Evolutionary conservation across 2,329 filamentous ascomycete species (phyloP), one percentile per base, ranked within the genome.

Genomic region (Trichoderma polysporum): DNA sequence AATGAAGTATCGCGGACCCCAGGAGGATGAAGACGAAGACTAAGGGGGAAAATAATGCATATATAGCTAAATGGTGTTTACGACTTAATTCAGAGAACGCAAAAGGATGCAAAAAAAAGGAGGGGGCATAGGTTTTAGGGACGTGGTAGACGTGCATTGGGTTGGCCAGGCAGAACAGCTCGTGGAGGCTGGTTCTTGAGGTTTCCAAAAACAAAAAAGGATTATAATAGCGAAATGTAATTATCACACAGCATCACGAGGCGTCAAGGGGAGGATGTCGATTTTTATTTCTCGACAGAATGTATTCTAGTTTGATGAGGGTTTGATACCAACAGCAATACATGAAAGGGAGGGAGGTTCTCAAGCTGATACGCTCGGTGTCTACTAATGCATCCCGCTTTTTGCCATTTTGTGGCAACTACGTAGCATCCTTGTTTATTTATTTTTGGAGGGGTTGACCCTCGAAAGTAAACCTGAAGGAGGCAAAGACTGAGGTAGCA

Each of bases 1-100:
- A 72, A 86, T 95, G 79, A 80, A 77, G 68, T 86, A 85, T 68
- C 80, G 80, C 22, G 79, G 80, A 41, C 70, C 73, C 3, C 71
- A 74, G 25, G 73, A 70, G 17, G 76, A 74, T n/a, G 71, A 71
- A 41, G 68, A 71, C 25, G 58, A 62, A 33, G 66, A 56, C 19
- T 61, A 37, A 56, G 47, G 59, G n/a, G 17, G 41, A 17, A 41
- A 45, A 47, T 10, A 35, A 27, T 29, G 47, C 15, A 52, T 27
- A 53, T 22, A 53, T 19, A 25, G 45, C 33, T 41, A 22, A 33
- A 33, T 15, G 49, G 47, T 25, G 49, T 33, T 45, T 54, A 63
- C 49, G 60, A 53, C 25, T 54, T 45, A 41, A n/a, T n/a, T 33
- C 10, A 64, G 7, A 25, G 27, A 64, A 33, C n/a, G 37, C 4